Percentiles rank a stretch among this genome's conserved stretches.
phyloP scores from a whole-genome alignment of 305 asterid species.

The Fraxinus paxiana region DNA sequence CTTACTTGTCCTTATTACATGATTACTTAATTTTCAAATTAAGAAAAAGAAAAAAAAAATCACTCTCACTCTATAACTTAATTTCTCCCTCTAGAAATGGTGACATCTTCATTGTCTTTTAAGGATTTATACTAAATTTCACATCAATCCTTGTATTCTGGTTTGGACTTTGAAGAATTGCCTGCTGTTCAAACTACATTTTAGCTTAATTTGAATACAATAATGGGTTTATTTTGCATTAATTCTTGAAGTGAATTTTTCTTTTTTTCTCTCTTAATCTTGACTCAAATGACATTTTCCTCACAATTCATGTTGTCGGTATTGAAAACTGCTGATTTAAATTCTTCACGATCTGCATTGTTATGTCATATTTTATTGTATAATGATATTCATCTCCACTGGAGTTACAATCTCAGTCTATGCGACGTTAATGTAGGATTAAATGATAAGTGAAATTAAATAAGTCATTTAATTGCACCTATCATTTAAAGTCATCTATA shows the following conservation, averaged over 20 bases:
- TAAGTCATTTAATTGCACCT: no score
- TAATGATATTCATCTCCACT: no score
- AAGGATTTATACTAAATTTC: neutral
- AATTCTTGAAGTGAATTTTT: neutral
- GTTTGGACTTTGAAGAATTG: conserved; percentile 2
- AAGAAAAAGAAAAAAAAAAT: neutral
- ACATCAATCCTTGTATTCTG: conserved; percentile 3
- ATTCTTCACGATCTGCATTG: neutral
- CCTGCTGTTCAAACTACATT: conserved; percentile 5
- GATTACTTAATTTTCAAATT: neutral
- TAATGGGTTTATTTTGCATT: neutral
- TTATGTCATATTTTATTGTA: neutral
- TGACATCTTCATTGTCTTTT: neutral
- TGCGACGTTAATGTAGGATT: no score
- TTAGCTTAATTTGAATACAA: neutral
- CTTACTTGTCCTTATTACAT: neutral
- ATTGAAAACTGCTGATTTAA: neutral
- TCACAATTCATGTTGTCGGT: neutral
- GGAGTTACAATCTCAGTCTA: no score
- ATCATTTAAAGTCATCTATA: no score
- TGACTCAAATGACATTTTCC: neutral
- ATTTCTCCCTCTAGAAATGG: neutral
- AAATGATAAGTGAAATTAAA: no score
- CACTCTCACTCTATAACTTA: neutral
- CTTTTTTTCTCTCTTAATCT: neutral